Evolutionary conservation across 805 yeast species (phyloP).

Genomic region (Lachancea lanzarotensis): DNA sequence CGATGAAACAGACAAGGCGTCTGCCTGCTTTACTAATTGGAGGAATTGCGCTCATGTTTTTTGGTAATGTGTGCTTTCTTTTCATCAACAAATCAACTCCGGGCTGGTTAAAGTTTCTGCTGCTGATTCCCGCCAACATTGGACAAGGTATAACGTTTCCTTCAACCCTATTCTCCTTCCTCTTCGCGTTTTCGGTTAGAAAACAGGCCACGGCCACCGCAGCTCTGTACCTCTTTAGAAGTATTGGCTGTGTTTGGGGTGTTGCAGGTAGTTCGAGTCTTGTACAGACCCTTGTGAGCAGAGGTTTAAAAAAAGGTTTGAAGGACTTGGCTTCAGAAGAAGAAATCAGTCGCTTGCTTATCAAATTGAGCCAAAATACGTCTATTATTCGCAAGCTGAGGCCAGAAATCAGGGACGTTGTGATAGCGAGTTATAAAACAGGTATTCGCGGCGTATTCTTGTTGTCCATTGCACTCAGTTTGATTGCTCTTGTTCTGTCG

Average conservation of each 20-base stretch:
- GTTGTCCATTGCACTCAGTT: constrained; percentile 1
- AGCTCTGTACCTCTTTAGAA: constrained; percentile 34
- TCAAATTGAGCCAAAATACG: constrained; percentile 12
- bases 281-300: constrained; percentile 11
- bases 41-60: constrained; percentile 34
- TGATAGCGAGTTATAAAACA: constrained; percentile 9
- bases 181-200: constrained; percentile 29
- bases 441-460: background rate
- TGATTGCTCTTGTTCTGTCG: background rate
- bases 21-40: constrained; percentile 27
- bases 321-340: constrained; percentile 9
- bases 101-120: constrained; percentile 25
- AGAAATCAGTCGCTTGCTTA: constrained; percentile 9
- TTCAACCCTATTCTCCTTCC: constrained; percentile 33
- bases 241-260: constrained; percentile 39
- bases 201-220: constrained; percentile 38
- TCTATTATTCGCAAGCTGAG: constrained; percentile 11
- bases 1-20: constrained; percentile 32
- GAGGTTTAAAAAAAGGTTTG: constrained; percentile 5
- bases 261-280: constrained; percentile 25
- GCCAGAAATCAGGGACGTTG: constrained; percentile 10
- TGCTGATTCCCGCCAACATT: constrained; percentile 33
- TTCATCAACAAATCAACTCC: constrained; percentile 20
- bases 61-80: constrained; percentile 33
- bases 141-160: constrained; percentile 39